Base-by-base conservation (phyloP, 208 protist genomes). In the Trypanosoma brucei region DNA sequence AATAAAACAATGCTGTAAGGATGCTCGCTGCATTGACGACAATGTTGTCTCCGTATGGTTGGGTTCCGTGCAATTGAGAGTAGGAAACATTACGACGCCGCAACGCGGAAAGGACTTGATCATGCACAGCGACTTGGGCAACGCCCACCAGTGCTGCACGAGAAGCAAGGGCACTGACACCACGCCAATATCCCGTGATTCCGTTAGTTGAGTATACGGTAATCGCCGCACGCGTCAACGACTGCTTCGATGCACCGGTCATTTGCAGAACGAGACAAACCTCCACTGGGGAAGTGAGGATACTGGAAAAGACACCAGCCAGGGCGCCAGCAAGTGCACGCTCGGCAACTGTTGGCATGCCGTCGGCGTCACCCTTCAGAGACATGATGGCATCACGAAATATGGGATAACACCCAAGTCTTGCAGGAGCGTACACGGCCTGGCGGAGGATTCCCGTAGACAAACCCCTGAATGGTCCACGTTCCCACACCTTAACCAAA, bases 201-300 rank as follows among this genome's bases (percentile, higher is more conserved):
- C 92, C 92, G 50, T 48, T 76, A 48, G 68, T 68, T n/a, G 37
- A 37, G 52, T 87, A 74, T 11, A 95, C 75, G 36, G 68, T 33
- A 3, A 31, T 37, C 35, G 73, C 68, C 6, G 92, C 87, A 5
- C 60, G 53, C 6, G 75, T 2, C 35, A 88, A 51, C 22, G 86
- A 89, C 34, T 83, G 31, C 73, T 86, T 88, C 37, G 78, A 65
- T 39, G 59, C 37, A 56, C 70, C 80, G 38, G 92, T 93, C 9
- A 87, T 94, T 73, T 95, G 87, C 84, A 97, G 81, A 55, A 97
- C 89, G 22, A 97, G 82, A 62, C 85, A 90, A 37, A 97, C 89
- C 72, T 97, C 89, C 33, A 94, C 77, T 3, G 92, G 92, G 13
- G 86, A 95, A 50, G 76, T 91, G 11, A 97, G 69, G 51, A 86